These are phyloP conservation scores for Dendrocalamus sinicus DNA, from an alignment of 176 grass and related monocot genomes.

Conservation along the genomic window DNA sequence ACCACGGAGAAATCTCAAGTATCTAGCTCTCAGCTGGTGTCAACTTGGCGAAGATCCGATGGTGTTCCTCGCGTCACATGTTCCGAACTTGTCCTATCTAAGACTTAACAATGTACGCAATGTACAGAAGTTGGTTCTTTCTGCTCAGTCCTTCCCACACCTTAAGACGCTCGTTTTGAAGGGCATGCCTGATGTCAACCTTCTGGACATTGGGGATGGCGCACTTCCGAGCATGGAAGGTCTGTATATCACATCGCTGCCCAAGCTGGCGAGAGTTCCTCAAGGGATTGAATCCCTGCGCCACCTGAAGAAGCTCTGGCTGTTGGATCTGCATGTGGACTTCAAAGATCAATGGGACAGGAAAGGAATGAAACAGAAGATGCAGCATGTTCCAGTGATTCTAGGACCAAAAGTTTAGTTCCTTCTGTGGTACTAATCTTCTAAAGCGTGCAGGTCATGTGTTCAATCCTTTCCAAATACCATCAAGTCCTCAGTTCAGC, in stretches of 20 bases:
- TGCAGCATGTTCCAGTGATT: background rate
- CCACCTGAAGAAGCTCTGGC: no score
- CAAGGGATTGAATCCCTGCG: slow-evolving; percentile 4
- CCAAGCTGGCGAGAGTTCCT: no score
- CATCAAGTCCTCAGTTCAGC: no score
- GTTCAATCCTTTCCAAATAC: no score
- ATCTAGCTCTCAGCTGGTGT: slow-evolving; percentile 38
- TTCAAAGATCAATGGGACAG: slow-evolving; percentile 17
- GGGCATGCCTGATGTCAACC: background rate
- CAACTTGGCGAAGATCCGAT: background rate
- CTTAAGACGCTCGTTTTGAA: background rate
- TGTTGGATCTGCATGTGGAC: background rate
- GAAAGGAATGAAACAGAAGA: background rate
- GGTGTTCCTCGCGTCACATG: background rate
- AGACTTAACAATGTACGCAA: background rate
- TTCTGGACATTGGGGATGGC: background rate
- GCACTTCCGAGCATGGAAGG: no score
- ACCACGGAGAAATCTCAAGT: background rate
- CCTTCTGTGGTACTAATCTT: no score
- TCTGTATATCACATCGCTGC: no score
- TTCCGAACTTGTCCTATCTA: background rate
- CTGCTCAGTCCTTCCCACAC: background rate
- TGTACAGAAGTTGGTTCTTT: background rate
- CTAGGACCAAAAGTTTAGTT: no score
- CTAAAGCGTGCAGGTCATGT: no score